A percentile compares a stretch with the other conserved stretches of the same genome.
These are phyloP conservation scores for Diaporthe citrichinensis DNA, from an alignment of 2,329 filamentous ascomycete species.

Conservation along the genomic window DNA sequence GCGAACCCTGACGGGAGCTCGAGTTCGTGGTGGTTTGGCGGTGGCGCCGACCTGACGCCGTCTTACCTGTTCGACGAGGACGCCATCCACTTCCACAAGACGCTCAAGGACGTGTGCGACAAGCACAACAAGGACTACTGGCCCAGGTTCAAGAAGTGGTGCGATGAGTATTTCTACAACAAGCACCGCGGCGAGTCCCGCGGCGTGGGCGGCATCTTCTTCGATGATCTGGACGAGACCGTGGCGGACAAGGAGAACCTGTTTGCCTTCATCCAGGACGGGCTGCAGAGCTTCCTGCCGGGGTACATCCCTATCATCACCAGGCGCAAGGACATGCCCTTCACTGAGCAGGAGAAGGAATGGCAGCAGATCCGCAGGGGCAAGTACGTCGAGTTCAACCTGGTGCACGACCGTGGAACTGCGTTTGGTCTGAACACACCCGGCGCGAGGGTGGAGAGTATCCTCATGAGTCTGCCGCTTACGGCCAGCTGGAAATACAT, in stretches of 20 bases:
- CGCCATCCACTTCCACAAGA: constrained; percentile 95
- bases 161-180: constrained; percentile 96
- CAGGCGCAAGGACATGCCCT: constrained; percentile 92
- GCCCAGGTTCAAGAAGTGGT: constrained; percentile 97
- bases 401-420: constrained; percentile 96
- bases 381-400: constrained; percentile 98
- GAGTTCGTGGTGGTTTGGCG: constrained; percentile 98
- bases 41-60: constrained; percentile 93
- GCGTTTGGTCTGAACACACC: constrained; percentile 95
- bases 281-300: constrained; percentile 88
- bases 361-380: constrained; percentile 97
- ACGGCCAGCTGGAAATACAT: constrained; percentile 97
- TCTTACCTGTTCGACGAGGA: constrained; percentile 97
- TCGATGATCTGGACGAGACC: constrained; percentile 92
- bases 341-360: constrained; percentile 86
- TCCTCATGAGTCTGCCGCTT: constrained; percentile 94
- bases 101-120: constrained; percentile 93
- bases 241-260: constrained; percentile 90
- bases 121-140: constrained; percentile 94
- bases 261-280: constrained; percentile 90
- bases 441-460: constrained; percentile 92
- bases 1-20: constrained; percentile 84
- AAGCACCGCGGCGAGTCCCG: constrained; percentile 90
- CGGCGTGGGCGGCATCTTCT: constrained; percentile 97
- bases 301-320: constrained; percentile 92